Conservation (phyloP, 495 filamentous ascomycete species). For the Tuber borchii region DNA sequence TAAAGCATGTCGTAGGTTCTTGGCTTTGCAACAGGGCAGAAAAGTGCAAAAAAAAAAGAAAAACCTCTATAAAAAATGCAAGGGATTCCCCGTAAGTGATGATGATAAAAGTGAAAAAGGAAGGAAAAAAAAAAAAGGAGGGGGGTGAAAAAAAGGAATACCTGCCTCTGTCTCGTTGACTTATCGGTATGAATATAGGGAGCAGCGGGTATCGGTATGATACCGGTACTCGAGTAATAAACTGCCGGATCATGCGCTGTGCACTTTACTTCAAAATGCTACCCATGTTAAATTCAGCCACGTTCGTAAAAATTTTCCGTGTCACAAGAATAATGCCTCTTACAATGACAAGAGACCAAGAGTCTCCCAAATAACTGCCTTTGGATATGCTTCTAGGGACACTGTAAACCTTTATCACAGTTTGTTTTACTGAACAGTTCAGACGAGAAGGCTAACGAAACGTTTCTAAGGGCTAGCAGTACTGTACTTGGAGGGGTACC, state of each 20-base stretch:
- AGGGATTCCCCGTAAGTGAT: not conserved
- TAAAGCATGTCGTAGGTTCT: not conserved
- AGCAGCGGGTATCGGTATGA: not conserved
- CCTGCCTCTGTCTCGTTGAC: not conserved
- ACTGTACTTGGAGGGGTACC: too few species aligned
- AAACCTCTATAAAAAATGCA: not conserved
- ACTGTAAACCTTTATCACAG: not conserved
- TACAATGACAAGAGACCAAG: not conserved
- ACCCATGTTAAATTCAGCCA: not conserved
- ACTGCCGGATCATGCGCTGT: not conserved
- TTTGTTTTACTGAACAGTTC: not conserved
- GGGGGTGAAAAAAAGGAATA: not conserved
- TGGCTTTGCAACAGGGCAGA: not conserved
- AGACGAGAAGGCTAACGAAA: not conserved
- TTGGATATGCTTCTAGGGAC: not conserved
- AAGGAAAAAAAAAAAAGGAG: too few species aligned
- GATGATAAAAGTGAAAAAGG: too few species aligned
- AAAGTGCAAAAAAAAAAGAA: not conserved
- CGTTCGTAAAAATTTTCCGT: not conserved
- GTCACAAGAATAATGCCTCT: not conserved
- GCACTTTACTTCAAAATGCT: not conserved
- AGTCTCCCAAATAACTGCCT: not conserved
- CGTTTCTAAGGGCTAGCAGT: too few species aligned
- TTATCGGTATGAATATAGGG: not conserved
- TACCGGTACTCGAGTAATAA: not conserved